Evolutionary conservation across 805 yeast genomes (phyloP), one percentile per base, ranked within the genome.

Genomic region (Ogataea nakhonphanomensis): DNA sequence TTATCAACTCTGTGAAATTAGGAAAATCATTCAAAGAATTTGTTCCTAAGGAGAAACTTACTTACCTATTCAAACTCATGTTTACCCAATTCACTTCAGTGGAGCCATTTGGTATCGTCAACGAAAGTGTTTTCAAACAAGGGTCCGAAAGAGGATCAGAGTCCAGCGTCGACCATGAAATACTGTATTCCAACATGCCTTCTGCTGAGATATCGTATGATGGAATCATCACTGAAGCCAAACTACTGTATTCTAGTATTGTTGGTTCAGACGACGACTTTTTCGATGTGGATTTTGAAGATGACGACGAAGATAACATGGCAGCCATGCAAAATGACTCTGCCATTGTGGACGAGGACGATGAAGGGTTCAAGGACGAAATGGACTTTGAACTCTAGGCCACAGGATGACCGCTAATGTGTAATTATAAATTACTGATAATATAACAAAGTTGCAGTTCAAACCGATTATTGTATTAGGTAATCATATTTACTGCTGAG

Each of bases 231-330:
- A 79, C 90, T 2, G 93, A 88, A 45, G 88, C 90, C 6, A 84
- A 79, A 57, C 66, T 76, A 14, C 59, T 91, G 30, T 91, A 87
- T 60, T 80, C 78, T 45, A 71, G 74, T 41, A 81, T 91, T 46
- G 95, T 93, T 8, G 98, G 98, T 8, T 77, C 95, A 2, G 93
- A 85, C 58, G 97, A 91, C 54, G 98, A 91, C 64, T 93, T 93
- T 66, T 91, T 91, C 58, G 96, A 88, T 61, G 86, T 91, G 30
- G 98, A 91, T 63, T 91, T 91, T 58, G 97, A 91, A 63, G 98
- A 91, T 60, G 96, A 89, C 14, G 95, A 85, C 31, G 90, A 80
- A 25, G 71, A 69, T 14, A 34, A 32, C 14, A 36, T 28, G 20
- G 26, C 43, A 14, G 32, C 44, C 12, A 31, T 30, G 34, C 26